Percentiles rank a stretch among this genome's conserved stretches.
These are phyloP conservation scores for Chaetomium tenue DNA, from an alignment of 495 filamentous ascomycete species.

Conservation along the genomic window DNA sequence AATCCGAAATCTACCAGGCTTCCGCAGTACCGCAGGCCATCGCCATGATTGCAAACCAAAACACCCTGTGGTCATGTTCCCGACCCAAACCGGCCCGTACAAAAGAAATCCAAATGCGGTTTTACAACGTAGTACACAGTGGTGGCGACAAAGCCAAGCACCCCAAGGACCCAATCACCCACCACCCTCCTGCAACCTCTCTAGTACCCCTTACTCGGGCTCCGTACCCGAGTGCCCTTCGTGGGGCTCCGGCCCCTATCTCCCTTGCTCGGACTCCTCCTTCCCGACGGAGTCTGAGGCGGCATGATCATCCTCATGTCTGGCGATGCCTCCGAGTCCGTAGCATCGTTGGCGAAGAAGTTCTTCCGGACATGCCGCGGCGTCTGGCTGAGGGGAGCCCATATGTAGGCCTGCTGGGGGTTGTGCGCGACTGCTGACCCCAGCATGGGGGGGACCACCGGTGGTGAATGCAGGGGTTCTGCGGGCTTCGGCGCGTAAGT, in stretches of 20 bases:
- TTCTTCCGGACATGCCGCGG: constrained; percentile 41
- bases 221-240: constrained; percentile 36
- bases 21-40: neutral
- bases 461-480: constrained; percentile 36
- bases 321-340: constrained; percentile 45
- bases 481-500: constrained; percentile 24
- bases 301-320: constrained; percentile 38
- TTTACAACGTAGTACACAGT: constrained; percentile 6
- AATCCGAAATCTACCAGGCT: neutral
- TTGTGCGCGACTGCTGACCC: constrained; percentile 32
- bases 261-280: constrained; percentile 47
- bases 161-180: neutral
- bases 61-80: neutral
- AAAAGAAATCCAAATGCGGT: neutral
- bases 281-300: constrained; percentile 40
- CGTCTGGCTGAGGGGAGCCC: constrained; percentile 44
- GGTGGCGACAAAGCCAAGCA: neutral
- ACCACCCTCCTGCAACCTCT: neutral
- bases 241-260: constrained; percentile 45
- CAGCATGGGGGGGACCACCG: constrained; percentile 31
- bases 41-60: neutral
- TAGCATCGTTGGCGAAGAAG: constrained; percentile 38
- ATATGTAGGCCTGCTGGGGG: constrained; percentile 44
- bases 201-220: constrained; percentile 44
- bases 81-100: neutral